phyloP scores from a whole-genome alignment of 345 rosid species.

The Anacardium occidentale region DNA sequence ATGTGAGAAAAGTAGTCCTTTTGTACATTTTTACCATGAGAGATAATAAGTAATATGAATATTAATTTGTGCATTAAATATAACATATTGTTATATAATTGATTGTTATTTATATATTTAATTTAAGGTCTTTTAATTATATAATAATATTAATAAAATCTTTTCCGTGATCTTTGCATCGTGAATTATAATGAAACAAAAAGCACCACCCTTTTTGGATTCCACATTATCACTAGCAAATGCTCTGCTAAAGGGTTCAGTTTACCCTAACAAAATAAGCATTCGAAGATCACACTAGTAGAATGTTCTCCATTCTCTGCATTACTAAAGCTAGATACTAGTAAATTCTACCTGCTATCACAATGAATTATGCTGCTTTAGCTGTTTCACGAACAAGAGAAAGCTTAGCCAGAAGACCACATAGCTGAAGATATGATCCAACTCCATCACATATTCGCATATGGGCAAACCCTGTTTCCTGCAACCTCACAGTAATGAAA shows the following conservation, averaged over 20 bases:
- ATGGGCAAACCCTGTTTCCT: conserved; percentile 98
- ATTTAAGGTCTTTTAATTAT: too few relatives aligned
- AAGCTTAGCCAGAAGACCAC: conserved; percentile 89
- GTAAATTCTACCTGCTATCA: background rate
- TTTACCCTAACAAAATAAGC: background rate
- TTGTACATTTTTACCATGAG: too few relatives aligned
- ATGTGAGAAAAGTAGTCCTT: too few relatives aligned
- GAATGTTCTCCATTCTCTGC: background rate
- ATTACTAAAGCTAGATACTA: background rate
- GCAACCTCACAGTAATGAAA: conserved; percentile 18
- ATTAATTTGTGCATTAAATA: too few relatives aligned
- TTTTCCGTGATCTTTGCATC: background rate
- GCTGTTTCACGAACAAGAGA: conserved; percentile 74
- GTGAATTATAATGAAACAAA: background rate
- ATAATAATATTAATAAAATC: too few relatives aligned
- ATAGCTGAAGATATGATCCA: conserved; percentile 93
- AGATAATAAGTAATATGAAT: too few relatives aligned
- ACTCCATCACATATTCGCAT: conserved; percentile 97
- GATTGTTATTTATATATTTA: too few relatives aligned
- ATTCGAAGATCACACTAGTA: background rate
- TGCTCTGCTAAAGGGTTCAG: background rate
- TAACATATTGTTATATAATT: too few relatives aligned
- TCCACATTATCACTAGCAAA: background rate
- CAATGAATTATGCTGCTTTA: conserved; percentile 51
- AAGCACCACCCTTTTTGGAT: background rate